Evolutionary conservation across 768 basidiomycete genomes (phyloP).

Genomic region (Collybiopsis confluens): DNA sequence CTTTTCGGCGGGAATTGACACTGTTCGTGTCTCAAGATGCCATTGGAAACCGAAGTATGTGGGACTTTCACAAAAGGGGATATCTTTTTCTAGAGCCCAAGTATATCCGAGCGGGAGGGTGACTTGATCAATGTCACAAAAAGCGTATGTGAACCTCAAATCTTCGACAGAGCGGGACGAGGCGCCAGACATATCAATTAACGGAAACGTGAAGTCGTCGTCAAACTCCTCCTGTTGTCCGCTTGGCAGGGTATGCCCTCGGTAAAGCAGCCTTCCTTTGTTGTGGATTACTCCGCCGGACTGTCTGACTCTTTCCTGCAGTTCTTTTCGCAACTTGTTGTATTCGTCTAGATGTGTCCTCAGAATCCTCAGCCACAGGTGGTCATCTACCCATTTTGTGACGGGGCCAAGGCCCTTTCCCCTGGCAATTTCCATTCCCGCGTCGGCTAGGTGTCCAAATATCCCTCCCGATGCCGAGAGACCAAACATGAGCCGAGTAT

Average conservation of each 20-base stretch:
- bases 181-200: conserved; percentile 17
- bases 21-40: conserved; percentile 19
- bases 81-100: conserved; percentile 28
- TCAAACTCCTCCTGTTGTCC: conserved; percentile 25
- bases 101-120: conserved; percentile 25
- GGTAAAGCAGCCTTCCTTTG: conserved; percentile 15
- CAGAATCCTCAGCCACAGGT: conserved; percentile 8
- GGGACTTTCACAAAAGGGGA: conserved; percentile 12
- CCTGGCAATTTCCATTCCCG: conserved; percentile 18
- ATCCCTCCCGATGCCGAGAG: conserved; percentile 15
- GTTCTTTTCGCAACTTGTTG: conserved; percentile 17
- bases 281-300: background rate
- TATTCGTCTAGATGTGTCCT: conserved; percentile 18
- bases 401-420: conserved; percentile 23
- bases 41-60: conserved; percentile 28
- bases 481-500: conserved; percentile 23
- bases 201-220: conserved; percentile 20
- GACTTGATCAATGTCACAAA: conserved; percentile 30
- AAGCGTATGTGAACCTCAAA: conserved; percentile 12
- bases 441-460: conserved; percentile 22
- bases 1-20: conserved; percentile 21
- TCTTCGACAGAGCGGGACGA: conserved; percentile 19
- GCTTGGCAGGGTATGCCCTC: conserved; percentile 15
- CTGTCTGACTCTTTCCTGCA: conserved; percentile 10
- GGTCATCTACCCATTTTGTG: conserved; percentile 27